Conservation (phyloP, 106 monocot genomes). For the Dioscorea zingiberensis region DNA sequence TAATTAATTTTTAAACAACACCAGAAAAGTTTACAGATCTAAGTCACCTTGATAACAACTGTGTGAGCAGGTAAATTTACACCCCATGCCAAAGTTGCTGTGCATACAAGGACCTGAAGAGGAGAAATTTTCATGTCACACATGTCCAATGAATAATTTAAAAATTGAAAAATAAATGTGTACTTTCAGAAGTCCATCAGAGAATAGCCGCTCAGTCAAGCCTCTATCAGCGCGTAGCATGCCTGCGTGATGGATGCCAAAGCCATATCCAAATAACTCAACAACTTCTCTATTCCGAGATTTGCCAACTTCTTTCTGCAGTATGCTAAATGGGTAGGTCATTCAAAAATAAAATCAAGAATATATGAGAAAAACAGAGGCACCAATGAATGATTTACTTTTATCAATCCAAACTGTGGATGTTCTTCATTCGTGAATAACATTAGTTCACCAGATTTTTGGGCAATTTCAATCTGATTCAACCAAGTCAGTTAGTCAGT, state of each 20-base stretch:
- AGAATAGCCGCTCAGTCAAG: slow-evolving; percentile 86
- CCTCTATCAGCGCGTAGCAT: slow-evolving; percentile 86
- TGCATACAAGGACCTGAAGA: slow-evolving; percentile 87
- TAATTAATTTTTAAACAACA: no score
- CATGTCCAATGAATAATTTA: not conserved
- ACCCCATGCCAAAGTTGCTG: slow-evolving; percentile 98
- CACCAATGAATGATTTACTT: slow-evolving; percentile 31
- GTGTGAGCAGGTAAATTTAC: slow-evolving; percentile 98
- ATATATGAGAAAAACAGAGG: not conserved
- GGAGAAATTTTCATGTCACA: not conserved
- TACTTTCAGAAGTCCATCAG: slow-evolving; percentile 74
- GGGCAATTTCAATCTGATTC: slow-evolving; percentile 53
- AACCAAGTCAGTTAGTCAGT: slow-evolving; percentile 2
- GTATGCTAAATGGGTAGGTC: not conserved
- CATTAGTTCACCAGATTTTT: slow-evolving; percentile 36
- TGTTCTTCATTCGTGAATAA: slow-evolving; percentile 57
- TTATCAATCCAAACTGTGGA: slow-evolving; percentile 55
- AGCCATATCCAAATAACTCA: slow-evolving; percentile 78
- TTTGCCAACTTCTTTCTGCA: slow-evolving; percentile 81
- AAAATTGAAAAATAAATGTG: not conserved
- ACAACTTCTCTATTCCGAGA: slow-evolving; percentile 74
- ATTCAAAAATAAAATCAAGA: not conserved
- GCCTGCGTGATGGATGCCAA: slow-evolving; percentile 97
- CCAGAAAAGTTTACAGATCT: no score
- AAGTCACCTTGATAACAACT: slow-evolving; percentile 78